Evolutionary conservation across 2,329 filamentous ascomycete species (phyloP).

Genomic region (Verticillium albo-atrum): DNA sequence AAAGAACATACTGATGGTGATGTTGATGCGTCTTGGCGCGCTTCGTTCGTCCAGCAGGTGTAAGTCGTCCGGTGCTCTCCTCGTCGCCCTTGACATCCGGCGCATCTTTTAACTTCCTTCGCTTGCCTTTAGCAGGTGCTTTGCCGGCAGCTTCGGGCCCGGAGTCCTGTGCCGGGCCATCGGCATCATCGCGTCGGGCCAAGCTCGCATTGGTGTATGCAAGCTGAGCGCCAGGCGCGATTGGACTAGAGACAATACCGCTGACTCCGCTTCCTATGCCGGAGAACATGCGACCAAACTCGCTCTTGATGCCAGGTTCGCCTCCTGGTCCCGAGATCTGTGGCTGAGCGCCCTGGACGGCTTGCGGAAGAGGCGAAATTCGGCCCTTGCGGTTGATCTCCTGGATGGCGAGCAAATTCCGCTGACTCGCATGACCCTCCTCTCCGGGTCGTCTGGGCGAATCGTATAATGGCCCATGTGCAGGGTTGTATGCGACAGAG

Average conservation of each 20-base stretch:
- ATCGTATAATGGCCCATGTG: conserved; percentile 37
- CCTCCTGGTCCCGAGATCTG: conserved; percentile 73
- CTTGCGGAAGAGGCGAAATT: conserved; percentile 84
- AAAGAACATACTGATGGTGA: conserved; percentile 60
- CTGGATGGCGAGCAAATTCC: conserved; percentile 68
- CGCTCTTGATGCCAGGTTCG: conserved; percentile 88
- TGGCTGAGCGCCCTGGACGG: conserved; percentile 85
- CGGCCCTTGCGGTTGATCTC: conserved; percentile 78
- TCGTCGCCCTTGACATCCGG: conserved; percentile 60
- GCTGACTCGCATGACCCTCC: conserved; percentile 37
- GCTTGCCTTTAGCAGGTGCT: conserved; percentile 45
- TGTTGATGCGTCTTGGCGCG: conserved; percentile 56
- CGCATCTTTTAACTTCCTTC: conserved; percentile 74
- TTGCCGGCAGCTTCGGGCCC: conserved; percentile 36
- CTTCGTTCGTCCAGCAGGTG: conserved; percentile 57
- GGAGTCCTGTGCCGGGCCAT: conserved; percentile 38
- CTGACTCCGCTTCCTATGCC: conserved; percentile 68
- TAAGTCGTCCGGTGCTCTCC: conserved; percentile 56
- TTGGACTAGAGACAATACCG: conserved; percentile 47
- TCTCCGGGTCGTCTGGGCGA: conserved; percentile 38
- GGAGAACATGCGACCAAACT: conserved; percentile 91
- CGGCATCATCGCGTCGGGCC: conserved; percentile 49
- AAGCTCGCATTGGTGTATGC: conserved; percentile 42
- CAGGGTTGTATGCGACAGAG: conserved; percentile 43
- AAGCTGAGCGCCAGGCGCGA: conserved; percentile 34